Conservation (phyloP, 768 basidiomycete species). For the Stropharia rugosoannulata region DNA sequence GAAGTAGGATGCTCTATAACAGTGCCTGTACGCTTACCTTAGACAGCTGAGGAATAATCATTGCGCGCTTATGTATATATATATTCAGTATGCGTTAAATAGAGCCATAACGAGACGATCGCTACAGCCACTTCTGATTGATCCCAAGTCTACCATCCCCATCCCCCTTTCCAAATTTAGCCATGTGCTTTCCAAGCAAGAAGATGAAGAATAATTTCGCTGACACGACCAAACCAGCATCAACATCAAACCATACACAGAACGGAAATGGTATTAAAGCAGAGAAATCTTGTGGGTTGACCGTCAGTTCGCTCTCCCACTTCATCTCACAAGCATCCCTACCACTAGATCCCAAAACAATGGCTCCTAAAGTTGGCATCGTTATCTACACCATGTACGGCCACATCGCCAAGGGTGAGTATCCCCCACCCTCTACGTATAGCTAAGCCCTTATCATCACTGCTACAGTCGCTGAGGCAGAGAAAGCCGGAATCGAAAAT, state of each 20-base stretch:
- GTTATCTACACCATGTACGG: constrained; percentile 74
- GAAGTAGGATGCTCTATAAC: too few relatives aligned
- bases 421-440: neutral
- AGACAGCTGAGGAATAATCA: too few relatives aligned
- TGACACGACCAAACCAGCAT: constrained; percentile 18
- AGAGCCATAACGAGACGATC: neutral
- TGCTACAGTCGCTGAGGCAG: constrained; percentile 58
- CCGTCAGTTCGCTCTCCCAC: constrained; percentile 9
- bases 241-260: constrained; percentile 10
- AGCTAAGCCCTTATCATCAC: neutral
- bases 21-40: too few relatives aligned
- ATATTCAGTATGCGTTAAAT: neutral
- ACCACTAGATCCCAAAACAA: constrained; percentile 16
- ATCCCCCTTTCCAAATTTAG: constrained; percentile 11
- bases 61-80: neutral
- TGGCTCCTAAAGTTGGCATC: constrained; percentile 60
- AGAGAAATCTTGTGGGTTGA: constrained; percentile 5
- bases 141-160: neutral
- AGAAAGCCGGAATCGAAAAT: constrained; percentile 45
- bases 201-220: constrained; percentile 33
- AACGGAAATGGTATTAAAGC: constrained; percentile 29
- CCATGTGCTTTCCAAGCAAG: constrained; percentile 37
- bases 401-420: constrained; percentile 42
- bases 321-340: constrained; percentile 7
- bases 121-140: neutral